phyloP scores from a whole-genome alignment of 345 rosid genomes.

The Nephelium lappaceum region DNA sequence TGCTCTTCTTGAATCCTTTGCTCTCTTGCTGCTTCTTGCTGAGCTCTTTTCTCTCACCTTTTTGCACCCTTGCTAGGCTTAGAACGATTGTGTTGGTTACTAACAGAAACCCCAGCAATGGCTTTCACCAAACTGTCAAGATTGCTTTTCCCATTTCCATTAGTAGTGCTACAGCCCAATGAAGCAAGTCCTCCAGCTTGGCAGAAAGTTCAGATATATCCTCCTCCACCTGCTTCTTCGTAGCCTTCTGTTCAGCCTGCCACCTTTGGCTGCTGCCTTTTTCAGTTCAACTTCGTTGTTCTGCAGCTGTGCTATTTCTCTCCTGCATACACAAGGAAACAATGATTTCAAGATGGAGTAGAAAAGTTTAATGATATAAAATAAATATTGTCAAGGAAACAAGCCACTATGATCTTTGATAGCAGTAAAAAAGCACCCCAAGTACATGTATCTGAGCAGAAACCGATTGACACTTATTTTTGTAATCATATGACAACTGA shows the following conservation, averaged over 20 bases:
- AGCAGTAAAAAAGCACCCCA: neutral
- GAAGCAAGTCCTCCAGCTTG: no score
- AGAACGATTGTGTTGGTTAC: conserved; percentile 37
- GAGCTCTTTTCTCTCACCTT: conserved; percentile 22
- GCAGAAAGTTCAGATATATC: no score
- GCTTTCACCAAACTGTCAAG: no score
- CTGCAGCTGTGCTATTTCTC: conserved; percentile 74
- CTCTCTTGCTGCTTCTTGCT: conserved; percentile 88
- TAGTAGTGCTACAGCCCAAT: no score
- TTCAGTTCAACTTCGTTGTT: conserved; percentile 83
- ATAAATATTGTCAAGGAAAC: neutral
- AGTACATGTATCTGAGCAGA: neutral
- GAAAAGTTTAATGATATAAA: neutral
- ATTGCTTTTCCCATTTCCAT: no score
- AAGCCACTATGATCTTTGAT: neutral
- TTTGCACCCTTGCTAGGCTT: conserved; percentile 77
- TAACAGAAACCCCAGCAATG: no score
- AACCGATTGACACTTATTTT: neutral
- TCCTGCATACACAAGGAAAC: conserved; percentile 40
- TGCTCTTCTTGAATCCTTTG: conserved; percentile 91
- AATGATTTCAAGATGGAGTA: neutral
- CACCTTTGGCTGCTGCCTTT: no score
- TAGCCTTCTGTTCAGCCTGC: no score
- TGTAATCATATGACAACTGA: no score
- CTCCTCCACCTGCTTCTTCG: no score